Evolutionary conservation across 345 rosid genomes (phyloP).

Genomic region (Hibiscus trionum): DNA sequence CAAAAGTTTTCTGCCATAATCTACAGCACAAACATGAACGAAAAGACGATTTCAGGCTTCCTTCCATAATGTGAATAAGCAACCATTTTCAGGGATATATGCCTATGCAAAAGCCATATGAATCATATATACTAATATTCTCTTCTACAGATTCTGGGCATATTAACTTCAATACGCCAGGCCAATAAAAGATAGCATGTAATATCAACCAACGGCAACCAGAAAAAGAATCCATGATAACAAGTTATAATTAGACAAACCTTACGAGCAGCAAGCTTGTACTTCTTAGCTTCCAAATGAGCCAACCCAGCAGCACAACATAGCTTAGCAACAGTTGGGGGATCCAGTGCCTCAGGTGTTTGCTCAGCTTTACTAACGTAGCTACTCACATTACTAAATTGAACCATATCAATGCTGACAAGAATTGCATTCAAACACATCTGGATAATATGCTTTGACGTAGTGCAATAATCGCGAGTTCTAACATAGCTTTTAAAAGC

Average conservation of each 20-base stretch:
- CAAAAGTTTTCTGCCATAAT: background rate
- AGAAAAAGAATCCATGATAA: background rate
- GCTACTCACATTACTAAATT: slow-evolving; percentile 82
- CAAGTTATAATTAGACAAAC: slow-evolving; percentile 27
- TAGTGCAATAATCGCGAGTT: slow-evolving; percentile 95
- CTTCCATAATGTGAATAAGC: background rate
- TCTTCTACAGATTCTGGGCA: background rate
- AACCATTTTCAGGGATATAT: background rate
- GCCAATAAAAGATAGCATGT: background rate
- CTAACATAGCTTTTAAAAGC: slow-evolving; percentile 82
- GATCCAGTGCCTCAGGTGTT: slow-evolving; percentile 63
- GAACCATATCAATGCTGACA: slow-evolving; percentile 96
- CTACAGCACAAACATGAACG: background rate
- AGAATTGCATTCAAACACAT: slow-evolving; percentile 94
- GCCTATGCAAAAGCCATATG: background rate
- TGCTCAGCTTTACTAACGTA: slow-evolving; percentile 91
- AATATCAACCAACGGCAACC: background rate
- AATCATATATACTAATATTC: background rate
- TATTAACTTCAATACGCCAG: background rate
- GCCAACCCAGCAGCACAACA: slow-evolving; percentile 93
- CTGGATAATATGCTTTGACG: slow-evolving; percentile 79
- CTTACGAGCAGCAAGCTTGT: slow-evolving; percentile 98
- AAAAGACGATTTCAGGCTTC: background rate
- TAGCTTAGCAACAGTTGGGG: slow-evolving; percentile 53
- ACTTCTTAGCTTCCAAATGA: slow-evolving; percentile 74